Conservation (phyloP, 192 early-diverging fungal species). For the Gigaspora rosea region DNA sequence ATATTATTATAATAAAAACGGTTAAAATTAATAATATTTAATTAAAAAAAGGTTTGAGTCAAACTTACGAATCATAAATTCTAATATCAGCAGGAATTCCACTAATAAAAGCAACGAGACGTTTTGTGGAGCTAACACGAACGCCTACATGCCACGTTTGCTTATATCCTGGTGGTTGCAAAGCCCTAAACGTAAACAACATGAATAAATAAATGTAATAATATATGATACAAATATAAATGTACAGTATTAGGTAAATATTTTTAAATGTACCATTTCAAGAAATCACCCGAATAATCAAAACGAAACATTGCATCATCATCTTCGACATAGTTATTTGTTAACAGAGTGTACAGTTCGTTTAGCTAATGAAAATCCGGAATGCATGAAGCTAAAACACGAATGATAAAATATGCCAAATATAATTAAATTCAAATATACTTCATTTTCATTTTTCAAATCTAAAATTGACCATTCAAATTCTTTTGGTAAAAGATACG, state of each 20-base stretch:
- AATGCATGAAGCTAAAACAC: slow-evolving; percentile 5
- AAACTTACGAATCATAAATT: slow-evolving; percentile 65
- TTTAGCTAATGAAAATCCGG: slow-evolving; percentile 52
- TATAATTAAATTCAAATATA: slow-evolving; percentile 35
- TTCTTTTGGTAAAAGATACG: slow-evolving; percentile 82
- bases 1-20: neutral
- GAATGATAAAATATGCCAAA: neutral
- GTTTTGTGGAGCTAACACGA: slow-evolving; percentile 72
- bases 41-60: slow-evolving; percentile 4
- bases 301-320: slow-evolving; percentile 95
- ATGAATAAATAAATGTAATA: neutral
- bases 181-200: slow-evolving; percentile 58
- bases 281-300: slow-evolving; percentile 90
- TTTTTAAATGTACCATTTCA: slow-evolving; percentile 71
- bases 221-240: neutral
- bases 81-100: slow-evolving; percentile 85
- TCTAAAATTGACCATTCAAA: slow-evolving; percentile 91
- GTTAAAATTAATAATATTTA: neutral
- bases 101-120: slow-evolving; percentile 95
- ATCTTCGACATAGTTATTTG: slow-evolving; percentile 97
- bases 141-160: slow-evolving; percentile 92
- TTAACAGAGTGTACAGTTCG: slow-evolving; percentile 89
- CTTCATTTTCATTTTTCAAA: slow-evolving; percentile 70
- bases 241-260: neutral
- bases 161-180: slow-evolving; percentile 90